Evolutionary conservation across 768 basidiomycete genomes (phyloP).

Genomic region (Suillus subluteus): DNA sequence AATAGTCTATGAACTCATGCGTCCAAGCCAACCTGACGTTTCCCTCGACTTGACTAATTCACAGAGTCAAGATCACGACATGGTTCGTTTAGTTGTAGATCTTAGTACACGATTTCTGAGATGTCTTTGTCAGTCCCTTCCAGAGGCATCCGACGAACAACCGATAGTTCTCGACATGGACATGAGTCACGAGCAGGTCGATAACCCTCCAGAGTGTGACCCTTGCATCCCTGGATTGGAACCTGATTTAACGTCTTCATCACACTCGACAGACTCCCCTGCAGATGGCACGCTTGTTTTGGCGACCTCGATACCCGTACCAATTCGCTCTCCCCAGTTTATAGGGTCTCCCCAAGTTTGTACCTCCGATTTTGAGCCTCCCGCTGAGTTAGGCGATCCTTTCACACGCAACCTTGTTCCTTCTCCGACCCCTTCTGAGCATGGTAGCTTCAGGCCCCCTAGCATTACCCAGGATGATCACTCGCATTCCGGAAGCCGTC

Average conservation of each 20-base stretch:
- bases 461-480: neutral
- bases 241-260: neutral
- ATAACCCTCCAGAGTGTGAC: neutral
- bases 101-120: neutral
- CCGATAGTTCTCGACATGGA: neutral
- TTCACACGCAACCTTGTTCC: conserved; percentile 12
- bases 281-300: neutral
- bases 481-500: neutral
- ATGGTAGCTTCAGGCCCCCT: conserved; percentile 19
- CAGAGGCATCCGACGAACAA: neutral
- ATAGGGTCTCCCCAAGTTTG: neutral
- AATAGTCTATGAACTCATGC: neutral
- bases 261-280: conserved; percentile 2
- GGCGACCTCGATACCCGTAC: neutral
- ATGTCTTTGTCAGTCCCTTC: neutral
- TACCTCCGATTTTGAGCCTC: neutral
- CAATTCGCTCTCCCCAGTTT: too few species aligned
- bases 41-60: neutral
- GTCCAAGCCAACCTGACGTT: neutral
- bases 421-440: conserved; percentile 33
- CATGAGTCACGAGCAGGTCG: neutral
- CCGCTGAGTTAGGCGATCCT: neutral
- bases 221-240: neutral
- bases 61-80: neutral
- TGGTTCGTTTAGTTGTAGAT: neutral